Percentiles rank a stretch among this genome's conserved stretches.
Conservation (phyloP, 1,284 basidiomycete genomes). For the Microbotryomycetes sp. region DNA sequence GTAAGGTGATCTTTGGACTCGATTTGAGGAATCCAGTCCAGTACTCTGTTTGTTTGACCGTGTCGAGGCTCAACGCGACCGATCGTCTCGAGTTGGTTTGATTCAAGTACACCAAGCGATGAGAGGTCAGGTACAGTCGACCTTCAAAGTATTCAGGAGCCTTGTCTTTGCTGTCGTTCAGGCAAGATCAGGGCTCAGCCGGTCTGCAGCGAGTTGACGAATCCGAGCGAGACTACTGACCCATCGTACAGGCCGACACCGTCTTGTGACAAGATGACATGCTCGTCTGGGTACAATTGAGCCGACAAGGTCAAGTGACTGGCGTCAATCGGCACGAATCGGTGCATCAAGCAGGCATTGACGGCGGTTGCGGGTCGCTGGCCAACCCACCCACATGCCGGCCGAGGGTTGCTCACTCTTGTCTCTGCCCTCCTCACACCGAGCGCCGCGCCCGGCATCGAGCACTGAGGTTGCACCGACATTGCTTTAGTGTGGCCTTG, state of each 20-base stretch:
- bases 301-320: conserved; percentile 30
- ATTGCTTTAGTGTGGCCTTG: no score
- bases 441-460: neutral
- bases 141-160: conserved; percentile 64
- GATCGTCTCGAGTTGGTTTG: conserved; percentile 50
- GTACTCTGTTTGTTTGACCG: conserved; percentile 72
- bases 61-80: conserved; percentile 54
- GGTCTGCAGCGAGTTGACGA: neutral
- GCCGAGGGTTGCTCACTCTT: no score
- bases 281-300: conserved; percentile 59
- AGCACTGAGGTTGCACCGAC: no score
- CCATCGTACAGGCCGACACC: conserved; percentile 82
- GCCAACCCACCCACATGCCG: no score
- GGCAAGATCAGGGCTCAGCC: neutral
- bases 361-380: neutral
- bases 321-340: conserved; percentile 24
- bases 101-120: conserved; percentile 76
- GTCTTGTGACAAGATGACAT: conserved; percentile 63
- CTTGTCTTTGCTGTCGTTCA: conserved; percentile 63
- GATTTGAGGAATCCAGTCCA: conserved; percentile 89
- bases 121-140: conserved; percentile 67
- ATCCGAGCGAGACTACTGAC: conserved; percentile 49
- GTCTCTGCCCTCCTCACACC: neutral
- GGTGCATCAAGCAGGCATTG: conserved; percentile 17
- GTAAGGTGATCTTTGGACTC: conserved; percentile 79